Evolutionary conservation across 768 basidiomycete species (phyloP), one percentile per base, ranked within the genome.

Genomic region (Xerocomus potaroensis): DNA sequence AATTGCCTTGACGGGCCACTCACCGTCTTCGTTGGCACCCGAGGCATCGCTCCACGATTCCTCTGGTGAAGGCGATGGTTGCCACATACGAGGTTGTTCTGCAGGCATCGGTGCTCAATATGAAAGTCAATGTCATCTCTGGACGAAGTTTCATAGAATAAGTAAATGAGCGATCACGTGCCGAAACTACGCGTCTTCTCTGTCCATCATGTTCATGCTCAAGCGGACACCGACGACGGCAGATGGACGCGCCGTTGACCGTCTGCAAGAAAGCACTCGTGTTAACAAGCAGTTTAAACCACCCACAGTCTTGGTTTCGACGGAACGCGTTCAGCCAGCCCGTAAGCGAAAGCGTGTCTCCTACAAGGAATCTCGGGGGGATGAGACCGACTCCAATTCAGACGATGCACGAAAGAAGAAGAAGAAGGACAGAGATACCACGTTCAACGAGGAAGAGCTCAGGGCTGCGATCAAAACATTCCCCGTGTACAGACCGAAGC

Each of bases 291-390:
- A 87, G 0, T 92, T 91, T 74, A 91, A 89, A 61, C 71, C 83
- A 1, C 90, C 90, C 4, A 75, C 81, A 1, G 55, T 71, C 23
- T 59, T 72, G 10, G 61, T 57, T 32, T 58, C 70, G 10, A 55
- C 74, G 18, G 76, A 79, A 36, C 79, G 80, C 29, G 67, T 70
- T 6, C 83, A 85, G 55, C 84, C 83, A 0, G 74, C 75, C 54
- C 78, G 92, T 21, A 96, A 95, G 64, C 81, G 92, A 41, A 94
- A 91, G 59, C 82, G 88, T 11, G 82, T 92, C 19, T 90, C 86
- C 0, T 95, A 95, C 74, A 89, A 87, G 57, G 88, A 79, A 4
- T 73, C 80, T 51, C 80, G 75, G 35, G 72, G 58, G 6, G 78
- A 80, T 40, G 80, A 72, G 40, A 76, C 79, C 18, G 80, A 80